Evolutionary conservation across 2,329 filamentous ascomycete genomes (phyloP).

Genomic region (Blastomyces gilchristii): DNA sequence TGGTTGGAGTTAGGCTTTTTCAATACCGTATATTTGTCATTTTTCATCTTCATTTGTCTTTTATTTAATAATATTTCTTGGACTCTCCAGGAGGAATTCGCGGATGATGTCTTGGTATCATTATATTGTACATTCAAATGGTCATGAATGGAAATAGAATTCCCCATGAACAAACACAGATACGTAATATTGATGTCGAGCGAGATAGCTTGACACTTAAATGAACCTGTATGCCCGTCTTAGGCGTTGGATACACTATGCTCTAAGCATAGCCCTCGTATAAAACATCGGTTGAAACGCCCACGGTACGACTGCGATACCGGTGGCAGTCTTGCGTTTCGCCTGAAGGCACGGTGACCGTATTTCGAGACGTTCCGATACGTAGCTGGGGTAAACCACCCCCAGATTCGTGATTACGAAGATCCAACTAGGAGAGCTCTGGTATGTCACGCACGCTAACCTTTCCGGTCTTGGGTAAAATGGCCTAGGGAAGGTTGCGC

Average conservation of each 20-base stretch:
- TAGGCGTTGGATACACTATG: neutral
- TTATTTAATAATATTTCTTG: neutral
- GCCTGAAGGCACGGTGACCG: neutral
- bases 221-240: neutral
- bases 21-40: too few species aligned
- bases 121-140: neutral
- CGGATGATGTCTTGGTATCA: neutral
- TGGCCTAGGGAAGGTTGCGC: neutral
- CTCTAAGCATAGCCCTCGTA: neutral
- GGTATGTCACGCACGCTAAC: neutral
- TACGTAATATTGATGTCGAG: neutral
- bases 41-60: too few species aligned
- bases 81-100: neutral
- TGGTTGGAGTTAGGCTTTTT: neutral
- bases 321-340: neutral
- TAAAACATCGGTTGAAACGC: neutral
- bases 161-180: neutral
- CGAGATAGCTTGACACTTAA: neutral
- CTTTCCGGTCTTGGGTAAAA: neutral
- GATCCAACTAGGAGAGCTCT: neutral
- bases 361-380: neutral
- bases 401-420: neutral
- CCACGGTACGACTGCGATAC: neutral
- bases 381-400: neutral
- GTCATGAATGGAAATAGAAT: neutral